Conservation (phyloP, 164 flowering plant genomes). For the Brasenia schreberi region DNA sequence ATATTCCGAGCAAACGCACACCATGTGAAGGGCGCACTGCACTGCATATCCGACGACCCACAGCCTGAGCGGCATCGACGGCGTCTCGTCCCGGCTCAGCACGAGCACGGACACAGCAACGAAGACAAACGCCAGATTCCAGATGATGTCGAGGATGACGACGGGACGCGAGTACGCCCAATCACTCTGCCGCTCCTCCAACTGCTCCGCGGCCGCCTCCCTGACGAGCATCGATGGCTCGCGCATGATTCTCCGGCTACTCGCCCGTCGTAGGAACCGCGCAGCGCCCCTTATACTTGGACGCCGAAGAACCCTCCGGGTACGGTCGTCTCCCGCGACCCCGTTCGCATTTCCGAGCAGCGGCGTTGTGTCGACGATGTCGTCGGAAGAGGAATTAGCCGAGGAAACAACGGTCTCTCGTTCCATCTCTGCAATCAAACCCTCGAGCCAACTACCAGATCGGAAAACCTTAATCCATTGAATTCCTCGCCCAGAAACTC, state of each 20-base stretch:
- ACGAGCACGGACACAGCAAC: constrained; percentile 21
- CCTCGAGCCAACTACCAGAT: background rate
- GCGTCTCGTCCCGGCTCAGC: constrained; percentile 24
- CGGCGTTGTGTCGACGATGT: constrained; percentile 31
- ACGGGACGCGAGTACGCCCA: constrained; percentile 56
- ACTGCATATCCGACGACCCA: constrained; percentile 45
- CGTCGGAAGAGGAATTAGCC: constrained; percentile 3
- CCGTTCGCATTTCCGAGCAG: constrained; percentile 18
- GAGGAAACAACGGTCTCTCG: constrained; percentile 1
- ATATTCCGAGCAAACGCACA: constrained; percentile 36
- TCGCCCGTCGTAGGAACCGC: constrained; percentile 34
- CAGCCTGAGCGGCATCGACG: constrained; percentile 34
- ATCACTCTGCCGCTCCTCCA: constrained; percentile 49
- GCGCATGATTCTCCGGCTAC: constrained; percentile 39
- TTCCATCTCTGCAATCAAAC: background rate
- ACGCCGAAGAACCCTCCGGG: constrained; percentile 25
- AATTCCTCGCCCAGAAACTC: background rate
- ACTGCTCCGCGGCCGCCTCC: constrained; percentile 46
- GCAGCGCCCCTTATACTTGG: constrained; percentile 45
- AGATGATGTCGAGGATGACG: constrained; percentile 34
- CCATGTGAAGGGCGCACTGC: constrained; percentile 35
- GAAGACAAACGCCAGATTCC: constrained; percentile 38
- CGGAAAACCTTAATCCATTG: background rate
- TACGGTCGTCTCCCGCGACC: constrained; percentile 13
- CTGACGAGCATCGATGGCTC: constrained; percentile 47